Evolutionary conservation across 805 yeast genomes (phyloP).

Genomic region (Ogataea saltuana): DNA sequence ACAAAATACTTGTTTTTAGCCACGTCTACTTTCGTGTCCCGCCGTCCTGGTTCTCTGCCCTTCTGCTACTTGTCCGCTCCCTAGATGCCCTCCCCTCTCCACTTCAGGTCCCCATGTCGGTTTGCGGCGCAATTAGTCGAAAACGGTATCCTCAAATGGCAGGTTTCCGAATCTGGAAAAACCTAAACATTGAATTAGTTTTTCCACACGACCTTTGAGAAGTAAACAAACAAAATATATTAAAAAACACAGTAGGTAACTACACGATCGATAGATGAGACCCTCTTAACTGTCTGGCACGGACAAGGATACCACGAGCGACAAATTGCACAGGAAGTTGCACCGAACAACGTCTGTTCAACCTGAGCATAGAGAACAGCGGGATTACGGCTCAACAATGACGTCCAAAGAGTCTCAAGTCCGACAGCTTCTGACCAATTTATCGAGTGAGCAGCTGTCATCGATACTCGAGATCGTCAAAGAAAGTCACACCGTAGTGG

Average conservation of each 20-base stretch:
- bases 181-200: slow-evolving; percentile 9
- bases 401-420: slow-evolving; percentile 3
- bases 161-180: slow-evolving; percentile 14
- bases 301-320: no score
- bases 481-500: background rate
- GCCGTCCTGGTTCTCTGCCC: no score
- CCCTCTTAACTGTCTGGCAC: no score
- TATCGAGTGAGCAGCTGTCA: slow-evolving; percentile 17
- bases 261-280: slow-evolving; percentile 1
- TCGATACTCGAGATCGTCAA: slow-evolving; percentile 15
- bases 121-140: no score
- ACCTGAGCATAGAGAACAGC: background rate
- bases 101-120: no score
- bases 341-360: background rate
- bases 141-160: background rate
- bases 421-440: slow-evolving; percentile 7
- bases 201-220: slow-evolving; percentile 3
- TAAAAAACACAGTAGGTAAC: background rate
- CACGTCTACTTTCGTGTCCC: no score
- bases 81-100: no score
- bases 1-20: no score
- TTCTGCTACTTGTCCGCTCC: no score
- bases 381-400: slow-evolving; percentile 1
- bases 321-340: no score
- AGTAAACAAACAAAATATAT: slow-evolving; percentile 12